Evolutionary conservation across 352 stramenopile species (phyloP), one percentile per base, ranked within the genome.

Genomic region (Globisporangium paddicum): DNA sequence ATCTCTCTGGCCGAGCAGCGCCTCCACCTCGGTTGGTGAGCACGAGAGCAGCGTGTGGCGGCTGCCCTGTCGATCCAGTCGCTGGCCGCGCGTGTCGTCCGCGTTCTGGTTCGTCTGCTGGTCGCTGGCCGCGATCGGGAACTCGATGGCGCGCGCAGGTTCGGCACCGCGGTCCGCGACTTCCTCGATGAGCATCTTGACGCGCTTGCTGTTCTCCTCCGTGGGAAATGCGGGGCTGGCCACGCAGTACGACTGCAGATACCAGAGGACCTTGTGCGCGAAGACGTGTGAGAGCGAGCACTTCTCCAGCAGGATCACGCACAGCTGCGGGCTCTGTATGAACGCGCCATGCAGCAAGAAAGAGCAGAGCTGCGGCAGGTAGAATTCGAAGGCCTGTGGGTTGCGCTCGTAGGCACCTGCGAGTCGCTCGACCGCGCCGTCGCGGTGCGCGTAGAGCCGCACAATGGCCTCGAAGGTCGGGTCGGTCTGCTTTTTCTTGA

Each of bases 261-360:
- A 94, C 85, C 85, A 94, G 30, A 90, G 49, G 70, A 94, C 90
- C 55, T 87, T 86, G 67, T 94, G 82, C 8, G 85, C 85, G 51
- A 94, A 92, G 51, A 92, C 81, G 62, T 94, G 82, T 47, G 85
- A 93, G 75, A 78, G 66, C 58, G 74, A 87, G 70, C 82, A 94
- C 63, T 92, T 90, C 5, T 79, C 71, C n/a, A 94, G 57, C 46
- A 94, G 58, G 47, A 94, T 85, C 5, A 75, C 49, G 38, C 69
- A 80, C 11, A 92, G 65, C 49, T 91, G 79, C 23, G 79, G 78
- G 14, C 80, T 90, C 45, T 84, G 63, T 19, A 72, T 61, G 58
- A 90, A 89, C 1, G 72, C 81, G 21, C 79, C 81, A 3, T 92
- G 69, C 56, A 94, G 55, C 53, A 94, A n/a, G 58, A 91, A 94